Base-by-base conservation (phyloP, 345 rosid species). In the Capsella bursapastoris region DNA sequence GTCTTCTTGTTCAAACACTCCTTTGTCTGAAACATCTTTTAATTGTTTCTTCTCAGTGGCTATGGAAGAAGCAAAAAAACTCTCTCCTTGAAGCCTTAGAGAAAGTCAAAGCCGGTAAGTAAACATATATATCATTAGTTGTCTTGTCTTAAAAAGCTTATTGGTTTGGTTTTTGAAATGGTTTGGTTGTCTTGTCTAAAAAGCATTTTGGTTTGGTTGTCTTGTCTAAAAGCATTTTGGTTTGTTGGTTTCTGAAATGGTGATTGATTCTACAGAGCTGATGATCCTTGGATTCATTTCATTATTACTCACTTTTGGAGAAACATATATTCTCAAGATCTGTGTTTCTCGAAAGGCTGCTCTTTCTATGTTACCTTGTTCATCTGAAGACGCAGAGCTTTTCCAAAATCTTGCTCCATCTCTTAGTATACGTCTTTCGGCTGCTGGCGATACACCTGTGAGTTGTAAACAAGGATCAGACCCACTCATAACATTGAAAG, bases 221-320 rank as follows among this genome's bases (percentile, higher is more conserved):
- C 41, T 38, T 38, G 10, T 38, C 57, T 40, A 10, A 47, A 35
- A 34, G 2, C 12, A 22, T 25, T 3, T 66, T 57, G 34, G 10
- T 37, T 28, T 28, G 27, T 18, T 18, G 22, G n/a, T 48, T 45
- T 57, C 32, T 62, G 7, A 50, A 66, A 48, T 14, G 49, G 40
- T 51, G 16, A 40, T 16, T 61, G 34, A 60, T 62, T 53, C 6
- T 86, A 76, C 89, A 95, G 99, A 95, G 83, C 82, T 95, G 78
- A 95, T 92, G 98, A 67, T 95, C 76, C 80, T 92, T 34, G 99
- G 98, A 34, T 92, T 95, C 85, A 89, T 95, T 73, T 95, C 99
- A 1, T 83, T 95, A 55, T 81, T 90, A 63, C 90, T 92, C 58
- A 89, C 90, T 15, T 92, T 95, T 73, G 83, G 91, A 25, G 98